A percentile compares a stretch with the other conserved stretches of the same genome.
phyloP scores from a whole-genome alignment of 805 yeast species.

The Cyberlindnera lachancei region DNA sequence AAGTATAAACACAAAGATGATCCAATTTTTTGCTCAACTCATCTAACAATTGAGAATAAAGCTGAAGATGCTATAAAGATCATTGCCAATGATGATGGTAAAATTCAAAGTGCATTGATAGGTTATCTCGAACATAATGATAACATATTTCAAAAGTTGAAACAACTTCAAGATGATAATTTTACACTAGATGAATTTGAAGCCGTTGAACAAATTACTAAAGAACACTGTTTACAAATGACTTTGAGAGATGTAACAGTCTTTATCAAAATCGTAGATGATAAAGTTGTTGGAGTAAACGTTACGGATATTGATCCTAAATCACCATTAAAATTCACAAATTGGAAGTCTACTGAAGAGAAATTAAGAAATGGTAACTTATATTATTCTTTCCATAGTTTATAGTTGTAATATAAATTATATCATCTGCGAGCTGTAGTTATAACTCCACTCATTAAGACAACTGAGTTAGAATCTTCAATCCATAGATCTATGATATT shows the following conservation, averaged over 20 bases:
- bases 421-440: neutral
- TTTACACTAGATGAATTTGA: slow-evolving; percentile 1
- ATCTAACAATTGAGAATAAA: slow-evolving; percentile 18
- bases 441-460: slow-evolving; percentile 8
- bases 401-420: too few species aligned
- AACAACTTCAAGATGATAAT: slow-evolving; percentile 17
- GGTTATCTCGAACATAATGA: slow-evolving; percentile 15
- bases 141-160: slow-evolving; percentile 20
- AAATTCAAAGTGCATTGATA: slow-evolving; percentile 4
- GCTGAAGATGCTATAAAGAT: neutral
- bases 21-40: slow-evolving; percentile 40
- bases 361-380: neutral
- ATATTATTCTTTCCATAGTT: too few species aligned
- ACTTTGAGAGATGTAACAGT: slow-evolving; percentile 31
- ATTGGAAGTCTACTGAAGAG: slow-evolving; percentile 40
- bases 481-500: slow-evolving; percentile 16
- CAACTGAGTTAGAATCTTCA: slow-evolving; percentile 7
- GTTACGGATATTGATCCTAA: slow-evolving; percentile 51
- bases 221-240: slow-evolving; percentile 25
- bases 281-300: neutral
- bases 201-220: slow-evolving; percentile 9
- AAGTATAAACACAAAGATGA: slow-evolving; percentile 25
- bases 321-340: slow-evolving; percentile 35
- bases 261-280: slow-evolving; percentile 21
- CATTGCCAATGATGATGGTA: slow-evolving; percentile 1